Evolutionary conservation across 2,329 filamentous ascomycete species (phyloP), one percentile per base, ranked within the genome.

Genomic region (Pezicula carpinea): DNA sequence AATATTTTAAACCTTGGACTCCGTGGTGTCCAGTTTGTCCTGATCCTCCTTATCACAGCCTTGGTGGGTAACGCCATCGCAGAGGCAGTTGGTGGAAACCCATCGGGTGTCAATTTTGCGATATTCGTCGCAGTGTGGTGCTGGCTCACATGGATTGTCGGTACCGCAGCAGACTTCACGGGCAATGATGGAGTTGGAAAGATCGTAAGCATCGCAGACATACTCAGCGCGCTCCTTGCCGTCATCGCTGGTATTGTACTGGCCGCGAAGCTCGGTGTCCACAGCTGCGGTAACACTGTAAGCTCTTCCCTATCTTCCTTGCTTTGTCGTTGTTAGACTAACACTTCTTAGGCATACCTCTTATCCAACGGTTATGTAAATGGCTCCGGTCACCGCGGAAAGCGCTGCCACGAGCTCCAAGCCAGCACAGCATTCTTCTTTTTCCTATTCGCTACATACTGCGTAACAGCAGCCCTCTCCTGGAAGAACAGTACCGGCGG

Each of bases 381-480:
- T 63, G 83, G 83, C 48, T 82, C 81, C 39, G 50, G 54, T 51
- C 63, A 83, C 65, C 71, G 75, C 50, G 65, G 72, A 63, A 81
- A 83, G 70, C 78, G 85, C 54, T 91, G 87, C 69, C 82, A 79
- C 53, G 81, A 89, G 68, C 78, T 88, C 14, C 87, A 91, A 70
- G 87, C 87, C 32, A 77, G 79, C 52, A 80, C 79, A 29, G 85
- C 80, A 32, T 92, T 92, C 70, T 75, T 89, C 68, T 92, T 85
- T 85, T 90, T 91, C 69, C 76, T 88, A 41, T 88, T 84, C 64
- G 75, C 70, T 33, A 72, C 76, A 21, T 86, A 84, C 60, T 68
- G 72, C 22, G 80, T 71, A 36, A 34, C 44, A 18, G 33, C 29
- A n/a, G 19, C 18, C 17, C 23, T 29, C 10, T 21, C 15, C 19